Base-by-base conservation (phyloP, 148 eudicot species). In the Rhododendron henanense region DNA sequence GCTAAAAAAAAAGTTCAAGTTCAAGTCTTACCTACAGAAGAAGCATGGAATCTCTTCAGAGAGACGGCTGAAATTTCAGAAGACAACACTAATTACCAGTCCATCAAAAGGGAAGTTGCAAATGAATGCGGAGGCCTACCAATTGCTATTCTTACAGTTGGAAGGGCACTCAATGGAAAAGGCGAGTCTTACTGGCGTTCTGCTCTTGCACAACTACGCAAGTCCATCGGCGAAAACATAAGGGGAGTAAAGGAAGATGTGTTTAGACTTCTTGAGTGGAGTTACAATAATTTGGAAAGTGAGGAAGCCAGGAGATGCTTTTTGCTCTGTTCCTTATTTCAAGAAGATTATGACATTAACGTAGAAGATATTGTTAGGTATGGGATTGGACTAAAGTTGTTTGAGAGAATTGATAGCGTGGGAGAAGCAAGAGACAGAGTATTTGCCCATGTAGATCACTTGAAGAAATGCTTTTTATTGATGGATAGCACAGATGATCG, bases 81-180 rank as follows among this genome's bases (percentile, higher is more conserved):
- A 41, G 44, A 41, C 44, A 0, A 41, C 44, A 41, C 44, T 41
- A 55, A 55, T 48, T 48, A 10, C 51, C 2, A 6, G 13, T 28
- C 73, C 21, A 1, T 37, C 1, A 35, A n/a, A 5, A 50, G 1
- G 5, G 10, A 16, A 23, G 84, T 86, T 25, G 83, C 79, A 31
- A n/a, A 73, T 1, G 61, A 86, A 73, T 86, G 88, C 25, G 47
- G n/a, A 37, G 81, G 88, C 23, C 35, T 86, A 33, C 88, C 88
- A 2, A 19, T 86, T 4, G 80, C 67, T 3, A 83, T 86, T n/a
- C 10, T 8, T 35, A 35, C 82, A 11, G 55, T 82, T 6, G 82
- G 61, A 5, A 59, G n/a, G 25, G 82, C 77, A 75, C 50, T 86
- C 3, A 61, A 61, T 31, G 33, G 18, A 14, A 81, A 53, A 33